Conservation (phyloP, 345 rosid genomes). For the Cardamine chenopodiifolia region DNA sequence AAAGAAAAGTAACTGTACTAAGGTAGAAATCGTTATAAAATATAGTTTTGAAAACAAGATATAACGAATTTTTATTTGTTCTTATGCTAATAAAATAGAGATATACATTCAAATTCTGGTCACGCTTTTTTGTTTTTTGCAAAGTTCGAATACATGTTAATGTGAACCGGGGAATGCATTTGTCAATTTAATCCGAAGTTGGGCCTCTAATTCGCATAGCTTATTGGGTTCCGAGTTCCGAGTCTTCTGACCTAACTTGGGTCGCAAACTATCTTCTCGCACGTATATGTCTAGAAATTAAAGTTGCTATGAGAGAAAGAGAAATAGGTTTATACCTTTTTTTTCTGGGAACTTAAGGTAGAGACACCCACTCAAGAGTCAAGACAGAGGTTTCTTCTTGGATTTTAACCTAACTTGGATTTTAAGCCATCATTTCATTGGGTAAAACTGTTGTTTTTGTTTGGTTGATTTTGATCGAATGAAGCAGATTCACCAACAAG, state of each 20-base stretch:
- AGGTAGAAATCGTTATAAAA: conserved; percentile 1
- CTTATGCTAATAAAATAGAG: neutral
- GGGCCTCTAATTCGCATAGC: neutral
- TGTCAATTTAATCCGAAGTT: too few relatives aligned
- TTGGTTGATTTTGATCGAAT: neutral
- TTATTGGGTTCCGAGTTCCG: neutral
- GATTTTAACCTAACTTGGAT: neutral
- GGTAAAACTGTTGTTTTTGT: neutral
- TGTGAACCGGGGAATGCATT: neutral
- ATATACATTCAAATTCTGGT: too few relatives aligned
- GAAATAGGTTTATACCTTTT: neutral
- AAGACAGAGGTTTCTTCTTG: neutral
- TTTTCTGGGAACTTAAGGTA: neutral
- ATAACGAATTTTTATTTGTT: neutral
- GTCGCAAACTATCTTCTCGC: neutral
- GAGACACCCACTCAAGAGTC: neutral
- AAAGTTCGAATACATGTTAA: neutral
- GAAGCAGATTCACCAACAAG: neutral
- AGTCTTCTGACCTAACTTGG: conserved; percentile 15
- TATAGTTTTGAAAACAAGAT: neutral
- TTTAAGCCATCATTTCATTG: neutral
- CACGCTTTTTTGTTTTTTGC: too few relatives aligned
- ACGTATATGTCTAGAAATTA: neutral
- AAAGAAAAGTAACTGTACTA: neutral
- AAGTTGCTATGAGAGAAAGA: neutral